These are phyloP conservation scores for Nitzschia putrida DNA, from an alignment of 108 stramenopile genomes.

Conservation along the genomic window DNA sequence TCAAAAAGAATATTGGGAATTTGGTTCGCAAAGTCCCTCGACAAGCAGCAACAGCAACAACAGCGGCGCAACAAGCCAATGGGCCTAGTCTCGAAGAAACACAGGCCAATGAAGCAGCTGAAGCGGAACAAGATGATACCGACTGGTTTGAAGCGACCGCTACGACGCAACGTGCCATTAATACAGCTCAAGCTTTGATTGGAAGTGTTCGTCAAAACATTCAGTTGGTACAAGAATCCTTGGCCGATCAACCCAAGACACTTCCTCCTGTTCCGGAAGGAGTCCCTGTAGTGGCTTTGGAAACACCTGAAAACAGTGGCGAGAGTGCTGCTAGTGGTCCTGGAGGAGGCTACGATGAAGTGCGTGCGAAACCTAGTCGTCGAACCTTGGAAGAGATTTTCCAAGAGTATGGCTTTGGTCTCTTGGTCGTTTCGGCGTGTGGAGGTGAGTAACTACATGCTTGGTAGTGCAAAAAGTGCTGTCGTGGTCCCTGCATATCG, in stretches of 20 bases:
- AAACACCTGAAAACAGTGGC: neutral
- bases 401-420: conserved; percentile 26
- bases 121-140: neutral
- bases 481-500: neutral
- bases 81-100: neutral
- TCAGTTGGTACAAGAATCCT: neutral
- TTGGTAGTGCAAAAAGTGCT: neutral
- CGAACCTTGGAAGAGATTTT: conserved; percentile 39
- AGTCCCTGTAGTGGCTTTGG: too few relatives aligned
- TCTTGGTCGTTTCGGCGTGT: conserved; percentile 44
- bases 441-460: conserved; percentile 17
- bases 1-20: conserved; percentile 59
- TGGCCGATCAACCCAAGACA: neutral
- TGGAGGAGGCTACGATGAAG: conserved; percentile 24
- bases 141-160: neutral
- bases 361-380: conserved; percentile 21
- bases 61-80: neutral
- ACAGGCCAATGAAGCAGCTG: neutral
- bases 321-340: neutral
- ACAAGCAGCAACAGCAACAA: conserved; percentile 5
- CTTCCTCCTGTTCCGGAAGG: too few relatives aligned
- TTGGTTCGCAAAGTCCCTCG: conserved; percentile 36
- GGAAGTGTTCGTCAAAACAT: neutral
- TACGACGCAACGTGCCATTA: neutral
- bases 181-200: neutral